Evolutionary conservation across 1,139 yeast species (phyloP).

Genomic region (Hansenula sp.): DNA sequence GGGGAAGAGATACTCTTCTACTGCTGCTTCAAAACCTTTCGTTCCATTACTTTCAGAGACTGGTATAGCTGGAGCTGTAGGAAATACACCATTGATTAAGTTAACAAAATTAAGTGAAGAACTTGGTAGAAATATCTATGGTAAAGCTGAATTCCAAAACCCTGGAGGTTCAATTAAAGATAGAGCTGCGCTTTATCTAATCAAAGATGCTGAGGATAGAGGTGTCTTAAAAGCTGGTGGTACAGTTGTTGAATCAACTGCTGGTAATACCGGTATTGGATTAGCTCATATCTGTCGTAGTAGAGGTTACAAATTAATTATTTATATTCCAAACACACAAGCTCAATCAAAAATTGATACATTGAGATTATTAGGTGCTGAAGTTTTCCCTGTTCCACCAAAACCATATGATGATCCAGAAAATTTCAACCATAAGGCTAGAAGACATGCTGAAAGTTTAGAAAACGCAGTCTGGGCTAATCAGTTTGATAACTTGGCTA

Average conservation of each 20-base stretch:
- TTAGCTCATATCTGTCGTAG: slow-evolving; percentile 84
- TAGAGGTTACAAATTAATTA: slow-evolving; percentile 77
- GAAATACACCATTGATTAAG: slow-evolving; percentile 78
- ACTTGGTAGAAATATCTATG: slow-evolving; percentile 74
- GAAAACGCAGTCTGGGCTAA: slow-evolving; percentile 88
- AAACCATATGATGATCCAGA: slow-evolving; percentile 76
- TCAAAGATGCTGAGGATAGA: slow-evolving; percentile 72
- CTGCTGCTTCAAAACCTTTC: slow-evolving; percentile 4
- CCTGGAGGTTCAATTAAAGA: slow-evolving; percentile 96
- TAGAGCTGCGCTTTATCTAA: slow-evolving; percentile 77
- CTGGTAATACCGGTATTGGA: slow-evolving; percentile 87
- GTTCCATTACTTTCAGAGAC: slow-evolving; percentile 52
- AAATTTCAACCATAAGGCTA: slow-evolving; percentile 83
- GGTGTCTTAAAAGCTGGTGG: slow-evolving; percentile 52
- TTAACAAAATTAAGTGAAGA: slow-evolving; percentile 57
- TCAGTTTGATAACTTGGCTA: slow-evolving; percentile 83
- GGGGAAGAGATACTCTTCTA: not conserved
- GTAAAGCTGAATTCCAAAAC: slow-evolving; percentile 88
- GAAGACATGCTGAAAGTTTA: slow-evolving; percentile 70
- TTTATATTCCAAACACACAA: slow-evolving; percentile 89
- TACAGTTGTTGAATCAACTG: slow-evolving; percentile 67
- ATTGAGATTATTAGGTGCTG: slow-evolving; percentile 72
- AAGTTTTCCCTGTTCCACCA: slow-evolving; percentile 88
- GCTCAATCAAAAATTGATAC: slow-evolving; percentile 74
- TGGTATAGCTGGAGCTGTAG: slow-evolving; percentile 76